Evolutionary conservation across 768 basidiomycete species (phyloP).

Genomic region (Lactarius sanguifluus): DNA sequence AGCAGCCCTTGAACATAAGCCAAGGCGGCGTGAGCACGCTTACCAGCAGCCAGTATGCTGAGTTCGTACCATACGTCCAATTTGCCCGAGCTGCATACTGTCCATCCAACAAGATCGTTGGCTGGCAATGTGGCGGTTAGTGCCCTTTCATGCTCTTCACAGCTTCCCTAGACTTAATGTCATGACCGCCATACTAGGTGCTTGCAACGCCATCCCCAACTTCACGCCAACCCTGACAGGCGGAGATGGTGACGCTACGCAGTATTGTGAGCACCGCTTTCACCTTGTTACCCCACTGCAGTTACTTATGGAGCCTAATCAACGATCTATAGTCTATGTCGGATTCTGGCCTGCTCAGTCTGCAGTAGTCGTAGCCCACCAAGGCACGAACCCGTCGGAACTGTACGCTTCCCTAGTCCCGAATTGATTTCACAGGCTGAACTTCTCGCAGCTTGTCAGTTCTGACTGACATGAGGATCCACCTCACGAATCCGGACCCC

Average conservation of each 20-base stretch:
- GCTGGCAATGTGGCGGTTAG: constrained; percentile 49
- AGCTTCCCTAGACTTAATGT: neutral
- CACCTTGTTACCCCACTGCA: neutral
- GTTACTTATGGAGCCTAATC: neutral
- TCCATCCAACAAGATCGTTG: constrained; percentile 37
- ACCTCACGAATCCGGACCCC: constrained; percentile 1
- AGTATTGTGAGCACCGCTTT: constrained; percentile 43
- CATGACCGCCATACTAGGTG: constrained; percentile 33
- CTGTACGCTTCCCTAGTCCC: constrained; percentile 12
- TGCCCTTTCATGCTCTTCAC: constrained; percentile 3
- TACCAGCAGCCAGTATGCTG: constrained; percentile 37
- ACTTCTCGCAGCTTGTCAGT: constrained; percentile 14
- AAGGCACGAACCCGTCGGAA: constrained; percentile 24
- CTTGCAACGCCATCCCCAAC: constrained; percentile 43
- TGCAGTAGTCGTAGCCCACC: constrained; percentile 27
- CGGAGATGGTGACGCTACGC: constrained; percentile 50
- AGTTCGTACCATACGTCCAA: constrained; percentile 48
- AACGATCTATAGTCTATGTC: constrained; percentile 24
- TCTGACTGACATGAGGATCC: constrained; percentile 15
- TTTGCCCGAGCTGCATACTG: constrained; percentile 61
- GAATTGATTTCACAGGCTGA: neutral
- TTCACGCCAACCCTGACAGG: constrained; percentile 46
- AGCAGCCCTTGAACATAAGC: constrained; percentile 4
- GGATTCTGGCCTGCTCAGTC: constrained; percentile 28
- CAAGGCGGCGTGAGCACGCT: constrained; percentile 30